Percentiles rank a stretch among this genome's conserved stretches.
Conservation (phyloP, 192 early-diverging fungal species). For the Gaertneriomyces semiglobifer region DNA sequence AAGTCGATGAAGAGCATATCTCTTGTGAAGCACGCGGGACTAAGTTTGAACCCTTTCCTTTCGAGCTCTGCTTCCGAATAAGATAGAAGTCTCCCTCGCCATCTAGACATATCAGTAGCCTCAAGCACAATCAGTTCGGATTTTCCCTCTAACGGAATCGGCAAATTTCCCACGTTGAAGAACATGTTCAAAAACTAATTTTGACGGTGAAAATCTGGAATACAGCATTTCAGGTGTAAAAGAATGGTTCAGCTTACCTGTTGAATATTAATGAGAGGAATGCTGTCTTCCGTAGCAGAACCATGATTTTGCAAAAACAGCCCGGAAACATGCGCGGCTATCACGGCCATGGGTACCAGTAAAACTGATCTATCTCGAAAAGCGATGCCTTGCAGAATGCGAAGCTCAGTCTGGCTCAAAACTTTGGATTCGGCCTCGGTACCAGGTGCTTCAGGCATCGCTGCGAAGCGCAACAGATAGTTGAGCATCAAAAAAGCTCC, state of each 20-base stretch:
- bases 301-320: neutral
- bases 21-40: neutral
- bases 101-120: neutral
- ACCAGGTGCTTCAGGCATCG: neutral
- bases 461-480: neutral
- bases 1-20: slow-evolving; percentile 6
- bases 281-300: neutral
- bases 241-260: neutral
- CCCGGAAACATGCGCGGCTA: slow-evolving; percentile 1
- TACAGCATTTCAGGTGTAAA: neutral
- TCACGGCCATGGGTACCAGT: neutral
- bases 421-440: neutral
- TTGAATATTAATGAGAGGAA: neutral
- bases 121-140: neutral
- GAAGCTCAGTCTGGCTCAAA: neutral
- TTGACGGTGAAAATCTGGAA: neutral
- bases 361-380: neutral
- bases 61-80: neutral
- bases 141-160: neutral
- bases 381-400: neutral
- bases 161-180: slow-evolving; percentile 3
- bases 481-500: slow-evolving; percentile 5
- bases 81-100: neutral
- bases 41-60: neutral
- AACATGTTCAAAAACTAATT: slow-evolving; percentile 1